Evolutionary conservation across 306 rosid genomes (phyloP).

Genomic region (Cotoneaster glaucophyllus): DNA sequence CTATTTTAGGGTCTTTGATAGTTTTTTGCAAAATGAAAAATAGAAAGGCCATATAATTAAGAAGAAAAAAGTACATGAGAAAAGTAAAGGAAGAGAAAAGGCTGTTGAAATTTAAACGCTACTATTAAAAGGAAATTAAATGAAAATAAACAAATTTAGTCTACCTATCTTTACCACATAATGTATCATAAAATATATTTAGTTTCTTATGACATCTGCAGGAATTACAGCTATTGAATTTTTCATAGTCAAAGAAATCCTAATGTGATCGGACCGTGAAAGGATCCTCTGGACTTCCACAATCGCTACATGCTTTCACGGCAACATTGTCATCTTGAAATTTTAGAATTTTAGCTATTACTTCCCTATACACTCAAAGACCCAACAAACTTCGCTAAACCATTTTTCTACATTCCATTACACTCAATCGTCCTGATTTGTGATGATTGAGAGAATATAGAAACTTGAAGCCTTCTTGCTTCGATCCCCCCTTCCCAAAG

Average conservation of each 20-base stretch:
- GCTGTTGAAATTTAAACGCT: no score
- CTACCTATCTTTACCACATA: neutral
- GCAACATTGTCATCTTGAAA: neutral
- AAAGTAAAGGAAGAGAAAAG: no score
- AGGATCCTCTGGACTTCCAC: neutral
- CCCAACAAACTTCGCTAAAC: neutral
- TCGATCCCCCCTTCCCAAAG: neutral
- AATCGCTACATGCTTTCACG: neutral
- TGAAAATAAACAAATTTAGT: no score
- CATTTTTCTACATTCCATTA: neutral
- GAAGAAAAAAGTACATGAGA: no score
- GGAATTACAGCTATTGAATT: neutral
- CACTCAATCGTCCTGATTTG: neutral
- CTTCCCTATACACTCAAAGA: neutral
- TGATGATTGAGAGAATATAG: neutral
- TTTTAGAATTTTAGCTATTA: neutral
- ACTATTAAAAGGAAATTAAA: no score
- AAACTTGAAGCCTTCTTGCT: neutral
- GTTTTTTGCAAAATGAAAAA: no score
- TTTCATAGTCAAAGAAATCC: neutral
- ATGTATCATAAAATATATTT: neutral
- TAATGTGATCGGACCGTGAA: neutral
- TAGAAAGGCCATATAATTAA: no score
- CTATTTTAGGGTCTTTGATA: no score
- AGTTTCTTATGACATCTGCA: neutral